Percentiles rank a stretch among this genome's conserved stretches.
Evolutionary conservation across 2,329 filamentous ascomycete genomes (phyloP).

Genomic region (Epichloe coenophiala): DNA sequence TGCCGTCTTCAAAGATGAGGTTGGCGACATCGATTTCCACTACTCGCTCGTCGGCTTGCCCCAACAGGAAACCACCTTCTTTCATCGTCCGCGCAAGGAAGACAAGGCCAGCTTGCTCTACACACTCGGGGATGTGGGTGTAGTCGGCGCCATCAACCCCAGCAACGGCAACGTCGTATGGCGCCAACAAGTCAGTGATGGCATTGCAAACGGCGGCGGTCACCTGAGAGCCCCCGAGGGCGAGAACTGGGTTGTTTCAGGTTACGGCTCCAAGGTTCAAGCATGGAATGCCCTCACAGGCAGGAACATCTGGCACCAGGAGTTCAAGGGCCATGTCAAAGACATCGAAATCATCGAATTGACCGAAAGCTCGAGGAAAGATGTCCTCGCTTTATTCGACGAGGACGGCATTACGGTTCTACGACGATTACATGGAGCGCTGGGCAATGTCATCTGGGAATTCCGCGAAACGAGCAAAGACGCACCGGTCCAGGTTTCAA

Average conservation of each 20-base stretch:
- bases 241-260: conserved; percentile 65
- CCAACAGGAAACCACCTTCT: conserved; percentile 76
- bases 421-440: conserved; percentile 57
- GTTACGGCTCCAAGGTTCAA: conserved; percentile 54
- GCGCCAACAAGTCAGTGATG: conserved; percentile 60
- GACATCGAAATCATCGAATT: conserved; percentile 69
- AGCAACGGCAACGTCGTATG: conserved; percentile 74
- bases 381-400: conserved; percentile 57
- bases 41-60: conserved; percentile 77
- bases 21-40: conserved; percentile 85
- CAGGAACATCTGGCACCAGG: conserved; percentile 59
- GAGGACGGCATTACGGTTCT: conserved; percentile 45
- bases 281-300: conserved; percentile 79
- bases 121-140: conserved; percentile 70
- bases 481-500: conserved; percentile 59
- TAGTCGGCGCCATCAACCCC: conserved; percentile 82
- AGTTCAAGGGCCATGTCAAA: conserved; percentile 43
- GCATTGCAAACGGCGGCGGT: conserved; percentile 31
- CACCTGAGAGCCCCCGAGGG: conserved; percentile 62
- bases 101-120: conserved; percentile 86
- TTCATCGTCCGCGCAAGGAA: conserved; percentile 70
- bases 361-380: conserved; percentile 49
- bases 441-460: conserved; percentile 69
- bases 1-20: conserved; percentile 81
- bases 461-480: conserved; percentile 56